Base-by-base conservation (phyloP, 306 rosid genomes). In the Trifolium pratense region DNA sequence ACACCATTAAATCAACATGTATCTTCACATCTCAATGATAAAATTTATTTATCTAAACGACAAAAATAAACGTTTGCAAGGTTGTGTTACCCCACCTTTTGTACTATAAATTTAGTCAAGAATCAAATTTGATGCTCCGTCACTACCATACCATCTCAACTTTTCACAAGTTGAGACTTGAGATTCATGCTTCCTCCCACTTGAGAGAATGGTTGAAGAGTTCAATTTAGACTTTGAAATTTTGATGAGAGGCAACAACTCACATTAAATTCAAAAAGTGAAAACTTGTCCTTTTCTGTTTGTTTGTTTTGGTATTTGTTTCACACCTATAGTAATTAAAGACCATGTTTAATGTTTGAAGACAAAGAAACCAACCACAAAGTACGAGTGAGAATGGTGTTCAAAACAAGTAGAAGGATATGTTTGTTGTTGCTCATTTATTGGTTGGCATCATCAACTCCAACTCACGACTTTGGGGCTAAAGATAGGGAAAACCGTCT, bases 201-300 rank as follows among this genome's bases (percentile, higher is more conserved):
- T 48, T 1, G 7, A 15, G 55, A 6, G 7, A 36, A 36, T 36
- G 9, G 55, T 48, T 70, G 71, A 78, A 32, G 5, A 4, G n/a
- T 40, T 70, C 40, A 49, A 70, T 15, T 21, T 5, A 48, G 59
- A 46, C 31, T 66, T 29, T 42, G 39, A 45, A 62, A 31, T 58
- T 46, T 36, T 18, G 12, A 58, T n/a, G 32, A 77, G 18, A 70
- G 14, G 37, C 57, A 49, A 46, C 37, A 55, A 20, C 53, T 55
- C 3, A 21, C 20, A 53, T 20, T 55, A 36, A 36, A 36, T 36
- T 1, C 39, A 36, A 1, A 36, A 78, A 78, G 67, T 63, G 16
- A 5, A 29, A 40, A 8, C 18, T 53, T 71, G 77, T 78, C 17
- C 12, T 40, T 67, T 12, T 67, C 16, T 56, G 29, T 21, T 15